phyloP scores from a whole-genome alignment of 176 grass and related monocot genomes.

The Musa itinerans region DNA sequence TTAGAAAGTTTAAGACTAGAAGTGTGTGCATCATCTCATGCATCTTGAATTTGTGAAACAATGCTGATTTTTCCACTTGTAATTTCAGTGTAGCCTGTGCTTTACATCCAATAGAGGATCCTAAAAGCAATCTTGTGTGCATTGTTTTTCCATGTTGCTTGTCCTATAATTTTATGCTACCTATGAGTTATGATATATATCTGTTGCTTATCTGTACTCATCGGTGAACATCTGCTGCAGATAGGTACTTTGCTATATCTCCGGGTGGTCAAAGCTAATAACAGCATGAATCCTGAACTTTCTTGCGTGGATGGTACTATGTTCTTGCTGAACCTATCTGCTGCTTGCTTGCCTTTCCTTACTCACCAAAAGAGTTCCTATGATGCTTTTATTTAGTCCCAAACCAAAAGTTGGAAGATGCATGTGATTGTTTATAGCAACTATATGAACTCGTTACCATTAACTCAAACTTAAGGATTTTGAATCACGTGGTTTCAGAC shows the following conservation, averaged over 20 bases:
- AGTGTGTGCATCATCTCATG: not conserved
- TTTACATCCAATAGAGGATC: not conserved
- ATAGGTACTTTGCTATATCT: conserved; percentile 78
- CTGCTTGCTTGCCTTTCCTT: conserved; percentile 1
- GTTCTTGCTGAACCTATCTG: not conserved
- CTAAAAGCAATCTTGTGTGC: not conserved
- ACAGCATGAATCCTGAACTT: conserved; percentile 87
- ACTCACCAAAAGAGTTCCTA: not conserved
- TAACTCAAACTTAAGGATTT: no score
- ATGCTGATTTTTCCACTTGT: not conserved
- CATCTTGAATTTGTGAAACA: not conserved
- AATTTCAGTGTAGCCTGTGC: not conserved
- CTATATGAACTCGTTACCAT: no score
- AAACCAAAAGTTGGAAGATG: no score
- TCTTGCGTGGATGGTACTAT: conserved; percentile 91
- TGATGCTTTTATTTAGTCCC: not conserved
- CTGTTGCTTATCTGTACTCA: not conserved
- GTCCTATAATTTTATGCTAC: conserved; percentile 13
- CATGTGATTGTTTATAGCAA: no score
- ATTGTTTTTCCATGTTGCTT: not conserved
- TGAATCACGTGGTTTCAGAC: no score
- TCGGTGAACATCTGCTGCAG: conserved; percentile 42
- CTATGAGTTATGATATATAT: not conserved
- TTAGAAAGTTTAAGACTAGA: not conserved
- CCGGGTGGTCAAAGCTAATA: conserved; percentile 86